phyloP scores from a whole-genome alignment of 1,284 basidiomycete species.

The Malassezia arunalokei region DNA sequence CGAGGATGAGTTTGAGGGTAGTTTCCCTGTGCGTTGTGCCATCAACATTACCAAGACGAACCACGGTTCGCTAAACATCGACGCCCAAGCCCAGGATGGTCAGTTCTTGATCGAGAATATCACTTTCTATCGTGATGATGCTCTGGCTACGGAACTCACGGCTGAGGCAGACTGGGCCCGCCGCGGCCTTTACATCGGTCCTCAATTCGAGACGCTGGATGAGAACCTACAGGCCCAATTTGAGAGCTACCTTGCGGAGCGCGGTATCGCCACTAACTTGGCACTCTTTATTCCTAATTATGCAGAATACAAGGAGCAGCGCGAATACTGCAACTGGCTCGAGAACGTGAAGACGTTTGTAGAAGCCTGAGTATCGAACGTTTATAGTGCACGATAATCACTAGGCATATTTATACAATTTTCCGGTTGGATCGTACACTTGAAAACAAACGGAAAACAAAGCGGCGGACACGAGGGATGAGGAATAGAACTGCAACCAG shows the following conservation, averaged over 20 bases:
- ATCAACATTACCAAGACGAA: conserved; percentile 70
- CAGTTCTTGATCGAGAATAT: conserved; percentile 77
- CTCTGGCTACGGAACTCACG: conserved; percentile 64
- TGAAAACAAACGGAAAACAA: neutral
- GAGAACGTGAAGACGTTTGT: conserved; percentile 71
- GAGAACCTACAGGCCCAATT: conserved; percentile 73
- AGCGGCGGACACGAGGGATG: conserved; percentile 6
- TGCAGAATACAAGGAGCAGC: conserved; percentile 45
- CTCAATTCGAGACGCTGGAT: conserved; percentile 85
- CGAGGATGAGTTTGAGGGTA: conserved; percentile 21
- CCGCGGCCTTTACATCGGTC: conserved; percentile 79
- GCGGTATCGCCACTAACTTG: conserved; percentile 69
- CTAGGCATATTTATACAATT: conserved; percentile 2
- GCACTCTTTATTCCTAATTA: conserved; percentile 49
- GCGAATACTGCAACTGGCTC: conserved; percentile 85
- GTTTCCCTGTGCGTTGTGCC: conserved; percentile 61
- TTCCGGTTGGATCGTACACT: conserved; percentile 1
- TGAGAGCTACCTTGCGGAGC: conserved; percentile 67
- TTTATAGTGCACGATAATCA: neutral
- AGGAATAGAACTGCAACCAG: conserved; percentile 3
- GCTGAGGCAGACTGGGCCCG: conserved; percentile 88
- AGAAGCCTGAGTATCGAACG: conserved; percentile 51
- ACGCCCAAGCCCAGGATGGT: conserved; percentile 53
- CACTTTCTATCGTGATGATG: conserved; percentile 64
- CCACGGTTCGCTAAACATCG: conserved; percentile 36